These are phyloP conservation scores for Tulasnella sp. DNA, from an alignment of 768 basidiomycete species.

Conservation along the genomic window DNA sequence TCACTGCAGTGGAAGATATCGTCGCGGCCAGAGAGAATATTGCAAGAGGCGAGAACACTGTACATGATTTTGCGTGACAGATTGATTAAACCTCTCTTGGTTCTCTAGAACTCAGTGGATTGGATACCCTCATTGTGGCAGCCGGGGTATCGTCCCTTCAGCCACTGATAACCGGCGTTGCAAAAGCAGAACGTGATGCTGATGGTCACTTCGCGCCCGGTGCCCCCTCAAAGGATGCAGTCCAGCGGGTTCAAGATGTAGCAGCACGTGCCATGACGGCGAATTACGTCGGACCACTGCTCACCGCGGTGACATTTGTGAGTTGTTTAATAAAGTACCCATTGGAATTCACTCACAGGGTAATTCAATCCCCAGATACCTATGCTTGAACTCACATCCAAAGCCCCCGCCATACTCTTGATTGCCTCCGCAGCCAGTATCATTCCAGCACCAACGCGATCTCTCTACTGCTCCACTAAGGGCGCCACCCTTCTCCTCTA, in stretches of 20 bases:
- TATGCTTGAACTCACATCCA: conserved; percentile 51
- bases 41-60: conserved; percentile 39
- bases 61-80: neutral
- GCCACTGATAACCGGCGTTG: conserved; percentile 63
- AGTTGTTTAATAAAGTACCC: conserved; percentile 22
- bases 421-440: conserved; percentile 69
- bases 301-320: conserved; percentile 64
- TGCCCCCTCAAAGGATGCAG: conserved; percentile 33
- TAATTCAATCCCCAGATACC: conserved; percentile 80
- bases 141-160: conserved; percentile 78
- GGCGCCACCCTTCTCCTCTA: conserved; percentile 66
- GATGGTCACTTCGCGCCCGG: neutral
- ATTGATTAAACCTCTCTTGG: neutral
- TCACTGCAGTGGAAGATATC: conserved; percentile 56
- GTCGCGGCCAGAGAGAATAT: conserved; percentile 44
- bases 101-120: conserved; percentile 58
- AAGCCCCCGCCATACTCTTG: conserved; percentile 62
- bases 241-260: conserved; percentile 48
- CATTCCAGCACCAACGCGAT: conserved; percentile 76
- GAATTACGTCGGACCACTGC: conserved; percentile 62
- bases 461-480: conserved; percentile 78
- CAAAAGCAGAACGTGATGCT: neutral
- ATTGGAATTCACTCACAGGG: neutral
- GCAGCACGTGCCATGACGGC: conserved; percentile 45
- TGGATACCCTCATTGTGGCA: conserved; percentile 73